Conservation (phyloP, 179 eudicot species). For the Beta lomatogona region DNA sequence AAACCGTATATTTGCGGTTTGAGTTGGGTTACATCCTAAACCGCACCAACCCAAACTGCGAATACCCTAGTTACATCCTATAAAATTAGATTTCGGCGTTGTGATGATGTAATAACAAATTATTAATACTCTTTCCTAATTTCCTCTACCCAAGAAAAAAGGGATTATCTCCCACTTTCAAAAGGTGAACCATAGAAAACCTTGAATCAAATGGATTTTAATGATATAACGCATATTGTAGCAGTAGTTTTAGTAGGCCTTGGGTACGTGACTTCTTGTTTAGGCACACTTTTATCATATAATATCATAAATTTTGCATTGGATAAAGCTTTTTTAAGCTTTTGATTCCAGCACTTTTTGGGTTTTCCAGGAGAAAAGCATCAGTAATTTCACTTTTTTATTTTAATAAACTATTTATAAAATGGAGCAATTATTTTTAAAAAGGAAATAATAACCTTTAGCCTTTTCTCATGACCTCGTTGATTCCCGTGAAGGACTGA, state of each 20-base stretch:
- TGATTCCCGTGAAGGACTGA: neutral
- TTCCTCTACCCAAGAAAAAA: no score
- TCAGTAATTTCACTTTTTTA: constrained; percentile 4
- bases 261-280: constrained; percentile 1
- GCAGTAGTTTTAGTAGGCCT: constrained; percentile 4
- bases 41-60: no score
- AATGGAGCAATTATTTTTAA: neutral
- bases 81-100: no score
- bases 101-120: no score
- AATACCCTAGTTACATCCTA: no score
- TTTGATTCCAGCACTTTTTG: constrained; percentile 29
- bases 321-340: constrained; percentile 27
- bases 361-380: constrained; percentile 22
- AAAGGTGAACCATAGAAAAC: neutral
- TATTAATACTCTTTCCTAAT: no score
- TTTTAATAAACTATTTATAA: neutral
- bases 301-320: neutral
- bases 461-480: neutral
- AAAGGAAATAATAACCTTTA: neutral
- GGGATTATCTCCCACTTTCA: no score
- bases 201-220: neutral
- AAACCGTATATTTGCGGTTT: no score
- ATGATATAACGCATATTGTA: neutral
- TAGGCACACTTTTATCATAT: neutral
- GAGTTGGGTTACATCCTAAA: no score